Base-by-base conservation (phyloP, 2,329 filamentous ascomycete species). In the Sporothrix curviconia region DNA sequence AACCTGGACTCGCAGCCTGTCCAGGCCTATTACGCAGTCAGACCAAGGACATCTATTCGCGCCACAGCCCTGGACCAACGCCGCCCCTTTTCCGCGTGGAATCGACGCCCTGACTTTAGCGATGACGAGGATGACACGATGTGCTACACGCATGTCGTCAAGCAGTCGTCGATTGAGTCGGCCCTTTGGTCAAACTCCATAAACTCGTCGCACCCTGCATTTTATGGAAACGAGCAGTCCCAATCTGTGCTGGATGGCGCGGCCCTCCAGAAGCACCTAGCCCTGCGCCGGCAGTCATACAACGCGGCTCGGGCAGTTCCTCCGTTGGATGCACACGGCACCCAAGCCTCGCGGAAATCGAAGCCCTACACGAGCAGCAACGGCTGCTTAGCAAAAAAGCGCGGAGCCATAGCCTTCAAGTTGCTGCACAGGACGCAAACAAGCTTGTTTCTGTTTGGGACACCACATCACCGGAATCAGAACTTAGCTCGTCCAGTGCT, bases 11-110 rank as follows among this genome's bases (percentile, higher is more conserved):
- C 71, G 2, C 56, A 65, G 11, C 69, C 68, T 11, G 69, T 71
- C 0, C 67, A 68, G 25, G 68, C 69, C 2, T 74, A 72, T 30
- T 73, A 76, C 60, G 64, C 70, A 9, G 61, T 59, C 12, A 44
- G 30, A 3, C 11, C 44, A 30, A 32, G 24, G 14, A 37, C 32
- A 3, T 24, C 47, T 6, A 19, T 14, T n/a, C 12, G 54, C 15
- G 42, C 32, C 25, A 11, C 30, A 15, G n/a, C 32, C 30, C 14
- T 55, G 9, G 30, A 19, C 7, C 32, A 34, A 28, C 53, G n/a
- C 17, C 52, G 55, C 3, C 52, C 55, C 4, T 39, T 52, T 7
- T 58, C 60, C 7, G 52, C 47, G 1, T 34, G 36, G 40, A 32
- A 57, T 4, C 40, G 14, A 14, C 12, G 12, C 3, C 25, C 39